A percentile compares a stretch with the other conserved stretches of the same genome.
Evolutionary conservation across 1,284 basidiomycete genomes (phyloP).

Genomic region (Heterobasidion occidentale): DNA sequence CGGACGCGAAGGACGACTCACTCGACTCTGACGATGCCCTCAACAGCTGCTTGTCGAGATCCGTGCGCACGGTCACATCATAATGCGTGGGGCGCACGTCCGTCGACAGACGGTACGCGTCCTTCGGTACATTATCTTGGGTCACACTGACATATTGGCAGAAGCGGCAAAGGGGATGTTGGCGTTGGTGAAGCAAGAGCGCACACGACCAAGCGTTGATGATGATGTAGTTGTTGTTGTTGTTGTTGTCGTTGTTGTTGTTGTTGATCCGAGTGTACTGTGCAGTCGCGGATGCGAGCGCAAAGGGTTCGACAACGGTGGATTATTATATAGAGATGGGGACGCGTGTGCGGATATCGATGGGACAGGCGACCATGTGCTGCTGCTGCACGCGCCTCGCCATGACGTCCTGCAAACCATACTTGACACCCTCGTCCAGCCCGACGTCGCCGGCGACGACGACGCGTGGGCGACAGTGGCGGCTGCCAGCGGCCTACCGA

Average conservation of each 20-base stretch:
- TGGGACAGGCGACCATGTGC: too few relatives aligned
- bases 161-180: not conserved
- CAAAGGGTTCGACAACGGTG: too few relatives aligned
- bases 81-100: constrained; percentile 78
- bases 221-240: not conserved
- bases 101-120: constrained; percentile 69
- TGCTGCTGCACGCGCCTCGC: too few relatives aligned
- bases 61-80: constrained; percentile 78
- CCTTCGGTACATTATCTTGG: constrained; percentile 1
- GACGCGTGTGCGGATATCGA: too few relatives aligned
- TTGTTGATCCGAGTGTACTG: not conserved
- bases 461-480: too few relatives aligned
- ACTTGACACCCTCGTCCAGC: too few relatives aligned
- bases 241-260: not conserved
- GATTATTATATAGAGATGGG: too few relatives aligned
- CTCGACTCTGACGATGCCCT: constrained; percentile 75
- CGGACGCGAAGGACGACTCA: constrained; percentile 20
- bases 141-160: not conserved
- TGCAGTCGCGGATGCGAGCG: too few relatives aligned
- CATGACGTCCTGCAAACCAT: too few relatives aligned
- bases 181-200: too few relatives aligned
- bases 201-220: not conserved
- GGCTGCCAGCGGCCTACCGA: too few relatives aligned
- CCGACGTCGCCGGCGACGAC: too few relatives aligned
- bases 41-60: constrained; percentile 71